These are phyloP conservation scores for Quercus parvula DNA, from an alignment of 306 rosid genomes.

Conservation along the genomic window DNA sequence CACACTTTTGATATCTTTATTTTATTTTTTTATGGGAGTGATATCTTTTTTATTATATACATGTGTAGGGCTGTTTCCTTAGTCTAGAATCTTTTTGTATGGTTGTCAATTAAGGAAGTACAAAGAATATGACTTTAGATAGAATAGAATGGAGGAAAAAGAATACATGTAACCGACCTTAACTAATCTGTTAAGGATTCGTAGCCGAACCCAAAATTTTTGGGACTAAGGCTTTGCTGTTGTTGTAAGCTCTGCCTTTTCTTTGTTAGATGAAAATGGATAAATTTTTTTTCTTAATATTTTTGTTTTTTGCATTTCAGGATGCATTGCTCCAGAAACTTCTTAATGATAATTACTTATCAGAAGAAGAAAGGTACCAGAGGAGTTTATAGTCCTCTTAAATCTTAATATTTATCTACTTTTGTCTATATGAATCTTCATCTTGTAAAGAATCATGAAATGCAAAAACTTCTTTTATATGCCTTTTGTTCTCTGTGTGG, in stretches of 20 bases:
- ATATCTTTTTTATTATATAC: background rate
- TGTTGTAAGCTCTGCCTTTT: background rate
- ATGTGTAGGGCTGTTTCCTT: background rate
- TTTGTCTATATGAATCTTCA: constrained; percentile 3
- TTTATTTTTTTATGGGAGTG: background rate
- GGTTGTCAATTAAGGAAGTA: background rate
- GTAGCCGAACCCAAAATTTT: too few species aligned
- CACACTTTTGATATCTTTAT: too few species aligned
- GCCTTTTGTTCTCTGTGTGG: background rate
- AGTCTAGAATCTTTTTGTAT: background rate
- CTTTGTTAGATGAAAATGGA: background rate
- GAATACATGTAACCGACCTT: too few species aligned
- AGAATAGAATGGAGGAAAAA: too few species aligned
- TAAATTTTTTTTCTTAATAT: constrained; percentile 1
- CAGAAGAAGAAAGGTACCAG: constrained; percentile 77
- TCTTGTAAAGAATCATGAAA: constrained; percentile 10
- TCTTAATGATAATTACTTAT: constrained; percentile 50
- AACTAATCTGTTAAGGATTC: too few species aligned
- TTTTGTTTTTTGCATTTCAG: constrained; percentile 42
- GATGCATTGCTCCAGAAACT: constrained; percentile 85
- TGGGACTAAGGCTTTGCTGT: too few species aligned
- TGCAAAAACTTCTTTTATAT: background rate
- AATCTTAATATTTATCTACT: background rate
- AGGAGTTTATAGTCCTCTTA: constrained; percentile 16
- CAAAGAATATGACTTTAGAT: too few species aligned